A percentile compares a stretch with the other conserved stretches of the same genome.
phyloP scores from a whole-genome alignment of 306 rosid genomes.

The Quercus wislizeni region DNA sequence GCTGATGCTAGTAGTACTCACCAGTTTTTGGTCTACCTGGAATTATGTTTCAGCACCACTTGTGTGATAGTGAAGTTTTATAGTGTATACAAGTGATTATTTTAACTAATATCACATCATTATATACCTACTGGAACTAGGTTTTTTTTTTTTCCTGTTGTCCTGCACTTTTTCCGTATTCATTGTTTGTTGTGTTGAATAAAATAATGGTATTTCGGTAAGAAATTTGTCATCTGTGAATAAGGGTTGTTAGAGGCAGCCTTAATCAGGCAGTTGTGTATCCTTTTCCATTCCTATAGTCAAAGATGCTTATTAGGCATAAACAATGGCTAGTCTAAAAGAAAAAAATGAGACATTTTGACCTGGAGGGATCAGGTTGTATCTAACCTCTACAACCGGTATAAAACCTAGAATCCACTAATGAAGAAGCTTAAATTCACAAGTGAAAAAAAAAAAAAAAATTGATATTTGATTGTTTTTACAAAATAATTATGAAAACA shows the following conservation, averaged over 20 bases:
- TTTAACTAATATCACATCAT: neutral
- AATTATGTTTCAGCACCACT: neutral
- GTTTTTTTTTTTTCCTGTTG: neutral
- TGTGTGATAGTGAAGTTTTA: neutral
- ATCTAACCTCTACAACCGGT: too few relatives aligned
- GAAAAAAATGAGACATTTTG: neutral
- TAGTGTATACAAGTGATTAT: neutral
- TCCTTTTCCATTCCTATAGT: neutral
- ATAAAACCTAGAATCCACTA: too few relatives aligned
- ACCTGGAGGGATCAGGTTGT: too few relatives aligned
- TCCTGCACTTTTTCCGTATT: neutral
- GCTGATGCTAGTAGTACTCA: neutral
- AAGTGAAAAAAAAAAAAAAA: too few relatives aligned
- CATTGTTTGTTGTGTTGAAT: neutral
- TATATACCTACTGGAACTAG: neutral
- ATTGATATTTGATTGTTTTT: too few relatives aligned
- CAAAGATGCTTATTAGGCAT: neutral
- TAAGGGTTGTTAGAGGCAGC: neutral
- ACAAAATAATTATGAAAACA: too few relatives aligned
- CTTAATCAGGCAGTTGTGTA: neutral
- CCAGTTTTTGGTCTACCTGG: neutral
- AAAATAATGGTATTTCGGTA: neutral
- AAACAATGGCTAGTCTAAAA: neutral
- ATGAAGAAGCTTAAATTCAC: too few relatives aligned
- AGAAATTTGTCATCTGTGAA: neutral